Base-by-base conservation (phyloP, 768 basidiomycete genomes). In the Suillus placidus region DNA sequence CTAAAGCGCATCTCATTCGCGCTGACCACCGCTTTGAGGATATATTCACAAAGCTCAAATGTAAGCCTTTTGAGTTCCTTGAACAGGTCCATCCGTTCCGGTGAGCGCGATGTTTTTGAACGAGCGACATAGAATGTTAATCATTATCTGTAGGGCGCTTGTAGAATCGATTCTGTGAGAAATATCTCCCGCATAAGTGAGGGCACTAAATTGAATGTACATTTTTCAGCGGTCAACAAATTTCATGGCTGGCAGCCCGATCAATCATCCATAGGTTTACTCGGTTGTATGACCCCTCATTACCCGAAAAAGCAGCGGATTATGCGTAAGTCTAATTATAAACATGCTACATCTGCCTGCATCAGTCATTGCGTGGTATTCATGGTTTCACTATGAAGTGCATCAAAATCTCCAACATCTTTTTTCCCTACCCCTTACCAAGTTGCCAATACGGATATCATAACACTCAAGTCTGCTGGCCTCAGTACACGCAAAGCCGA, bases 401-500 rank as follows among this genome's bases (percentile, higher is more conserved):
- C 37, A 56, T 26, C 40, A 9, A 73, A 76, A 72, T 57, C 69
- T 70, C 66, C 74, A 18, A 69, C 65, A n/a, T 72, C 77, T n/a
- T 81, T 84, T 66, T 96, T 93, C 74, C 94, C 94, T 2, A 83
- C 85, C 3, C 89, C 94, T 12, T 77, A 80, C 52, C 85, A 90
- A 73, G 92, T 97, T 3, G 80, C 86, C 3, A 76, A 79, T 38
- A 87, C 85, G 26, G 87, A 89, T 65, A 74, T 90, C 35, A 68
- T 83, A 14, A 81, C 81, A 3, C 80, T 97, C 40, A 84, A 87
- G 60, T 82, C 85, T 7, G 94, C 91, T 9, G 95, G 95, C 0
- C 76, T 97, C 64, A 93, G 91, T 67, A 84, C 78, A 18, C 82
- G 94, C n/a, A 97, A 97, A 75, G 93, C 92, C 3, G 93, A 96